Conservation (phyloP, 2,329 filamentous ascomycete species). For the Emergomyces pasteurianus region DNA sequence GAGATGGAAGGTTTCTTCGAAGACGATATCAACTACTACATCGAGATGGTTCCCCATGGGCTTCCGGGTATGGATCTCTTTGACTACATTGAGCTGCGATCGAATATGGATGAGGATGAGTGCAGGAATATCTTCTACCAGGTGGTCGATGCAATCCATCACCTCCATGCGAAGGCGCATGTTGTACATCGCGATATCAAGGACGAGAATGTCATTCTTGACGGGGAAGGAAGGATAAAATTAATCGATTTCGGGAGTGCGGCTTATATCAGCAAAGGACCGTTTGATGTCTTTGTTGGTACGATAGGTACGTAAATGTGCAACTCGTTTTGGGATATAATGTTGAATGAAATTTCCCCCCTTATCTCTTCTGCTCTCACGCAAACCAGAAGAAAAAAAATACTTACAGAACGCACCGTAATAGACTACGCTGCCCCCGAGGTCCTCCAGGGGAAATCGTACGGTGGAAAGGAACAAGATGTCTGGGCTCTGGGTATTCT, state of each 20-base stretch:
- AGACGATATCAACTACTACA: constrained; percentile 74
- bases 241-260: constrained; percentile 97
- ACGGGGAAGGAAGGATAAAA: constrained; percentile 91
- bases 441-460: constrained; percentile 82
- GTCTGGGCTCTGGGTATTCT: constrained; percentile 96
- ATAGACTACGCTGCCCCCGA: constrained; percentile 97
- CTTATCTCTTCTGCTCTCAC: not conserved
- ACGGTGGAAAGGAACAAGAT: constrained; percentile 92
- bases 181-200: constrained; percentile 98
- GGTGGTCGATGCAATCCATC: constrained; percentile 77
- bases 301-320: constrained; percentile 64
- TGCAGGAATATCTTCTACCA: constrained; percentile 92
- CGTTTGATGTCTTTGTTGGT: constrained; percentile 97
- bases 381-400: too few species aligned
- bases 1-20: constrained; percentile 61
- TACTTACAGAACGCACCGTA: too few species aligned
- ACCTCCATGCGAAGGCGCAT: constrained; percentile 77
- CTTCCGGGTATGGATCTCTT: constrained; percentile 97
- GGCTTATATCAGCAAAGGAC: constrained; percentile 94
- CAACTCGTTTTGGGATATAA: not conserved
- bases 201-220: constrained; percentile 93
- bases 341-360: not conserved
- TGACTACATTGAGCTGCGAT: constrained; percentile 92
- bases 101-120: constrained; percentile 92
- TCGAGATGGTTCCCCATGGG: constrained; percentile 90